Base-by-base conservation (phyloP, 1,284 basidiomycete species). In the Kwoniella shivajii region DNA sequence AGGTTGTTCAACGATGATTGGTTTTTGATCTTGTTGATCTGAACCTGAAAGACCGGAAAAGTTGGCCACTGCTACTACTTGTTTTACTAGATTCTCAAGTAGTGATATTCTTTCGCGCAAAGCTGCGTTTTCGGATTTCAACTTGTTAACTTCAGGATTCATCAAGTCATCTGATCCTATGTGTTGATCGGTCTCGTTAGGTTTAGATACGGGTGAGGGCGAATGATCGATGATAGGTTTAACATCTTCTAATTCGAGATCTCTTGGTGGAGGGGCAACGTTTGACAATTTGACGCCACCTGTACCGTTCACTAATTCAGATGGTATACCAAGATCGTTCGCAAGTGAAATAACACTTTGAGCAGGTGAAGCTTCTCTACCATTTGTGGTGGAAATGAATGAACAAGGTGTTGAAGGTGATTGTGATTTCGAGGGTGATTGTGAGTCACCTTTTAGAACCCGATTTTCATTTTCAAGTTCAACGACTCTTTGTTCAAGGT, bases 391-490 rank as follows among this genome's bases (percentile, higher is more conserved):
- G 30, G 54, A 36, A 22, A 29, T 24, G 13, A 22, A 6, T 10
- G 46, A 30, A 13, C 55, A 41, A 9, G 58, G 50, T 6, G 60
- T 39, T 14, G 59, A 45, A 22, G 46, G 42, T 11, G 55, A 39
- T 3, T 37, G 33, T 14, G 50, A 26, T n/a, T 26, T 41, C 6
- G 57, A 48, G 18, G 58, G 56, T 13, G 59, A 33, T 3, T 29
- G 14, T 18, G 33, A 53, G 51, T 37, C 37, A 57, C 64, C 11
- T 56, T 45, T 42, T 65, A 78, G 63, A 29, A 65, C 64, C 29
- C 63, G 61, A 59, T 77, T 76, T 61, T 77, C 75, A 4, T 50
- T 57, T 61, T 78, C 74, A 22, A 78, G 67, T 61, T 77, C 71
- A 13, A 65, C 56, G 4, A 77, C 75, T 24, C 75, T 68, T n/a